Conservation (phyloP, 2,329 filamentous ascomycete species). For the Diplodia mutila region DNA sequence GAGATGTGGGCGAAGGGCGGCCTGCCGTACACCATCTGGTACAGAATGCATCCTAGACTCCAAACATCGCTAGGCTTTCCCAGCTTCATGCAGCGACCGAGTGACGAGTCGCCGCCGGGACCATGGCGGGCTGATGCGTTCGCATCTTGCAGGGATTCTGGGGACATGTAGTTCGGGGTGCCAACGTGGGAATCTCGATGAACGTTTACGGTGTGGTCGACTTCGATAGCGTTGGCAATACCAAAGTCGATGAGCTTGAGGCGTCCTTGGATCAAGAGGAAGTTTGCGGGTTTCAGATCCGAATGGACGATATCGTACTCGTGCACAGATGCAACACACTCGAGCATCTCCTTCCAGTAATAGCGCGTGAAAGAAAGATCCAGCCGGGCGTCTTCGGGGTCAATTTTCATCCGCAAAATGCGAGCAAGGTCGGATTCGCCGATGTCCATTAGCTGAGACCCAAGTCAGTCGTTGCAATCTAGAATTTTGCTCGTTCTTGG, state of each 20-base stretch:
- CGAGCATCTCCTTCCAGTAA: slow-evolving; percentile 99
- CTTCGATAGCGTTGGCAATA: slow-evolving; percentile 95
- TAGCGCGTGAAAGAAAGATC: slow-evolving; percentile 92
- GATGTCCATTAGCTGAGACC: slow-evolving; percentile 84
- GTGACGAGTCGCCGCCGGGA: slow-evolving; percentile 40
- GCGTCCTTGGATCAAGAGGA: slow-evolving; percentile 85
- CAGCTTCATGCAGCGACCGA: slow-evolving; percentile 84
- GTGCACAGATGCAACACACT: slow-evolving; percentile 89
- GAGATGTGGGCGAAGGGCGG: slow-evolving; percentile 91
- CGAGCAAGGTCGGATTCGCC: slow-evolving; percentile 92
- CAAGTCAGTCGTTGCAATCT: background rate
- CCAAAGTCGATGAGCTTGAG: slow-evolving; percentile 98
- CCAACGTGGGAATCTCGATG: slow-evolving; percentile 95
- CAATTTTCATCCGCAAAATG: slow-evolving; percentile 72
- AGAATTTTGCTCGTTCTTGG: background rate
- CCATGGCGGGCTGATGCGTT: slow-evolving; percentile 62
- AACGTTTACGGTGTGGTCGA: slow-evolving; percentile 94
- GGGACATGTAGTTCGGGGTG: slow-evolving; percentile 98
- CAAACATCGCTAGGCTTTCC: slow-evolving; percentile 96
- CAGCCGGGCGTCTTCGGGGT: slow-evolving; percentile 65
- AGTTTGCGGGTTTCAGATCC: slow-evolving; percentile 96
- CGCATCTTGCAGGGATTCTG: slow-evolving; percentile 87
- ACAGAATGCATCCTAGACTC: slow-evolving; percentile 94
- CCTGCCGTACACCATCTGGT: slow-evolving; percentile 98
- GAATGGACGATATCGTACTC: slow-evolving; percentile 92